These are phyloP conservation scores for Amanita phalloides DNA, from an alignment of 768 basidiomycete species.

Conservation along the genomic window DNA sequence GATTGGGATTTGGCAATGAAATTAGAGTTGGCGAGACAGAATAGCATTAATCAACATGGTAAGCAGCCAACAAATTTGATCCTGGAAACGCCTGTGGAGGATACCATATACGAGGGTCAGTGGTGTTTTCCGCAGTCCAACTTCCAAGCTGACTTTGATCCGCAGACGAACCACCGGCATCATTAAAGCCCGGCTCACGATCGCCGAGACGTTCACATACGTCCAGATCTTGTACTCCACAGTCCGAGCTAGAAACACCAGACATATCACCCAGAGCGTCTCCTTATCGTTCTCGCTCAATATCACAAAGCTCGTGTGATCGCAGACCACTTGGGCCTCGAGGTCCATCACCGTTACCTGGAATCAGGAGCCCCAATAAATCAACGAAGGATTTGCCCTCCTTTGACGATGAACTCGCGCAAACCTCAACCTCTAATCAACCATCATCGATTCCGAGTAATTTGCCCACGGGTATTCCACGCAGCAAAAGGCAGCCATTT, in stretches of 20 bases:
- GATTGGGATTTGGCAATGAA: constrained; percentile 71
- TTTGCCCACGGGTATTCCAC: constrained; percentile 44
- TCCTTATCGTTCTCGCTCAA: constrained; percentile 29
- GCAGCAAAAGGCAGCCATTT: constrained; percentile 64
- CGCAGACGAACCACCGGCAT: constrained; percentile 50
- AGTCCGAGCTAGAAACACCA: constrained; percentile 28
- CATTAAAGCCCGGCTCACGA: constrained; percentile 44
- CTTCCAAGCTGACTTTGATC: constrained; percentile 6
- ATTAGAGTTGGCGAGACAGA: constrained; percentile 73
- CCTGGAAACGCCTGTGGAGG: constrained; percentile 40
- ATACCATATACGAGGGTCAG: constrained; percentile 74
- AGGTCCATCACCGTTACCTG: constrained; percentile 59
- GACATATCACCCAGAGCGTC: constrained; percentile 16
- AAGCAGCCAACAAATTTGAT: constrained; percentile 27
- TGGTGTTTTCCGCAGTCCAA: neutral
- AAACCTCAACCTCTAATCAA: constrained; percentile 21
- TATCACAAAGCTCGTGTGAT: constrained; percentile 40
- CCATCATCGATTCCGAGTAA: constrained; percentile 14
- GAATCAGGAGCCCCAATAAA: constrained; percentile 26
- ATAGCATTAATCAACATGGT: constrained; percentile 68
- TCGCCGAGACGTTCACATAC: constrained; percentile 33
- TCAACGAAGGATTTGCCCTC: constrained; percentile 26
- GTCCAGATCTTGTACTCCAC: constrained; percentile 37
- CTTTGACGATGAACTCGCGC: constrained; percentile 33
- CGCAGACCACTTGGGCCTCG: constrained; percentile 66